Conservation (phyloP, 352 stramenopile species). For the Phytophthora meadii region DNA sequence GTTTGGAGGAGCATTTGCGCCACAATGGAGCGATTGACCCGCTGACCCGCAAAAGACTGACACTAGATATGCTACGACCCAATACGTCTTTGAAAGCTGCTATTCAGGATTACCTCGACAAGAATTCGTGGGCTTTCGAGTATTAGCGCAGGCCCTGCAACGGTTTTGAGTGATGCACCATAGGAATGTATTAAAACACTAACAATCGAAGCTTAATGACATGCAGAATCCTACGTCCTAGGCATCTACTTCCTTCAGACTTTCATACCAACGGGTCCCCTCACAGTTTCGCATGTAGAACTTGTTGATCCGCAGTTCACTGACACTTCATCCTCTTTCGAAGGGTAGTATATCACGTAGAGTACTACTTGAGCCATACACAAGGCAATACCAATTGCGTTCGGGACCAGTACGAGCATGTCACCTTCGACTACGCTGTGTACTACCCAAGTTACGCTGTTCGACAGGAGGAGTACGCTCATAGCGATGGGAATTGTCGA, state of each 20-base stretch:
- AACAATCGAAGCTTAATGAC: conserved; percentile 13
- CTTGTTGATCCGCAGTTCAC: not conserved
- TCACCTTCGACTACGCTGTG: conserved; percentile 41
- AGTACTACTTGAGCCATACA: conserved; percentile 27
- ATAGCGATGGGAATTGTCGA: conserved; percentile 51
- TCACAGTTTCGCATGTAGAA: not conserved
- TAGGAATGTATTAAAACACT: conserved; percentile 14
- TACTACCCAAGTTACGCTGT: conserved; percentile 42
- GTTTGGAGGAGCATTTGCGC: conserved; percentile 72
- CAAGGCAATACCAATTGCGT: conserved; percentile 31
- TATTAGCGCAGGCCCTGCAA: conserved; percentile 29
- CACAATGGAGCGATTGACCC: conserved; percentile 76
- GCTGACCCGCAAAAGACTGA: conserved; percentile 70
- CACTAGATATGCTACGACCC: conserved; percentile 72
- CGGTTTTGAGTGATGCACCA: not conserved
- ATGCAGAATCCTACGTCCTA: not conserved
- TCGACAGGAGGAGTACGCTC: conserved; percentile 37
- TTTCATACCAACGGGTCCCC: not conserved
- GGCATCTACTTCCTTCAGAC: not conserved
- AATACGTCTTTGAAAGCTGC: conserved; percentile 72
- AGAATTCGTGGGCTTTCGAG: conserved; percentile 83
- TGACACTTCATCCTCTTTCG: not conserved
- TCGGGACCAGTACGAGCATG: conserved; percentile 45
- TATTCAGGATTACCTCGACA: conserved; percentile 79
- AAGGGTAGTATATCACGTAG: conserved; percentile 23